phyloP scores from a whole-genome alignment of 106 monocot species.

The Narthecium ossifragum region DNA sequence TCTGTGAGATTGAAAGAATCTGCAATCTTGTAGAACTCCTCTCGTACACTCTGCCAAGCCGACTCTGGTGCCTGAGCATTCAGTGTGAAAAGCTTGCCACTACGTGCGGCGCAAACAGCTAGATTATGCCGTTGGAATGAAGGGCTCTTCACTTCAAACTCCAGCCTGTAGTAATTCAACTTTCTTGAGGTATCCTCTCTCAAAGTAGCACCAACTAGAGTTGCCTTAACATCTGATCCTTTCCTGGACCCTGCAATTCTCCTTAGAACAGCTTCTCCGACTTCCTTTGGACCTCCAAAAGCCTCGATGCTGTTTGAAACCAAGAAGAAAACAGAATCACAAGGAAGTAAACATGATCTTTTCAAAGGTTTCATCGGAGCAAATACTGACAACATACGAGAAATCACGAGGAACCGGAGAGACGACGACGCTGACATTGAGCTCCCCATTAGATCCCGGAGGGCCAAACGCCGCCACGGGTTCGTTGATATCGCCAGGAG shows the following conservation, averaged over 20 bases:
- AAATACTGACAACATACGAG: conserved; percentile 37
- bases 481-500: conserved; percentile 24
- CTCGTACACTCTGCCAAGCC: conserved; percentile 33
- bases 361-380: neutral
- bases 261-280: conserved; percentile 69
- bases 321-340: neutral
- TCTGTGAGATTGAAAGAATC: conserved; percentile 72
- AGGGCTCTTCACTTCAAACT: conserved; percentile 65
- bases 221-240: conserved; percentile 40
- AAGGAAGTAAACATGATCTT: neutral
- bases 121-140: conserved; percentile 68
- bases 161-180: conserved; percentile 74
- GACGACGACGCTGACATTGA: conserved; percentile 90
- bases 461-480: conserved; percentile 79
- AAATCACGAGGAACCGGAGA: conserved; percentile 63
- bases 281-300: conserved; percentile 70
- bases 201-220: conserved; percentile 39
- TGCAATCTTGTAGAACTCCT: conserved; percentile 51
- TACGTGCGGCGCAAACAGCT: conserved; percentile 50
- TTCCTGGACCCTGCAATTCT: conserved; percentile 43
- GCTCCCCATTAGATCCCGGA: conserved; percentile 77
- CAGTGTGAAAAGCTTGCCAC: conserved; percentile 64
- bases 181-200: conserved; percentile 33
- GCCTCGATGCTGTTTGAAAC: conserved; percentile 53
- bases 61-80: conserved; percentile 91